Evolutionary conservation across 768 basidiomycete genomes (phyloP).

Genomic region (Strobilomyces echinocephalus): DNA sequence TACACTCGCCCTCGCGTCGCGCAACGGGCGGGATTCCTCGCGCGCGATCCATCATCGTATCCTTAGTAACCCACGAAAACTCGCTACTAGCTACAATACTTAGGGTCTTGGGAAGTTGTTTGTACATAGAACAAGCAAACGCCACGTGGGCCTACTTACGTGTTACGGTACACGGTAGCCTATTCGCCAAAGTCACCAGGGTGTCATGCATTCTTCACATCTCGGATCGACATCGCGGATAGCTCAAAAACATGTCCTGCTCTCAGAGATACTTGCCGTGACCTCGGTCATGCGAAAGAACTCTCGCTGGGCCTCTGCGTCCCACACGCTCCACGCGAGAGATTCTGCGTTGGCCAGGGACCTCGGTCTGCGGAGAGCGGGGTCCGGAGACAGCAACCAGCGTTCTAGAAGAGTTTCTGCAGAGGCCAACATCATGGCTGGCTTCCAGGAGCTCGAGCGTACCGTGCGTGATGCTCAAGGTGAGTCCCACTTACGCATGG

Average conservation of each 20-base stretch:
- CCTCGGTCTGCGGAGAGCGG: conserved; percentile 66
- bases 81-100: too few relatives aligned
- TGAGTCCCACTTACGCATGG: conserved; percentile 27
- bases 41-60: too few relatives aligned
- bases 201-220: conserved; percentile 16
- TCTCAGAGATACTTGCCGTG: conserved; percentile 87
- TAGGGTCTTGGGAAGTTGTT: too few relatives aligned
- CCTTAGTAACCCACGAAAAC: too few relatives aligned
- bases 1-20: too few relatives aligned
- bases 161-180: background rate
- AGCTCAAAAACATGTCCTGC: conserved; percentile 72
- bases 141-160: conserved; percentile 7
- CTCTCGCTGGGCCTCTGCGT: conserved; percentile 87
- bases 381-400: conserved; percentile 39
- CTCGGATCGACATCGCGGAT: conserved; percentile 26
- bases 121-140: conserved; percentile 28
- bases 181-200: background rate
- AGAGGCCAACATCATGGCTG: conserved; percentile 84
- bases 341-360: conserved; percentile 70
- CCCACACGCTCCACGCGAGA: conserved; percentile 51
- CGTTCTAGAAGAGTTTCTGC: conserved; percentile 48
- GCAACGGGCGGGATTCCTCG: too few relatives aligned
- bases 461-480: conserved; percentile 65
- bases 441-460: conserved; percentile 83
- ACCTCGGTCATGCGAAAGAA: conserved; percentile 97